phyloP scores from a whole-genome alignment of 495 filamentous ascomycete species.

The Halenospora varia region DNA sequence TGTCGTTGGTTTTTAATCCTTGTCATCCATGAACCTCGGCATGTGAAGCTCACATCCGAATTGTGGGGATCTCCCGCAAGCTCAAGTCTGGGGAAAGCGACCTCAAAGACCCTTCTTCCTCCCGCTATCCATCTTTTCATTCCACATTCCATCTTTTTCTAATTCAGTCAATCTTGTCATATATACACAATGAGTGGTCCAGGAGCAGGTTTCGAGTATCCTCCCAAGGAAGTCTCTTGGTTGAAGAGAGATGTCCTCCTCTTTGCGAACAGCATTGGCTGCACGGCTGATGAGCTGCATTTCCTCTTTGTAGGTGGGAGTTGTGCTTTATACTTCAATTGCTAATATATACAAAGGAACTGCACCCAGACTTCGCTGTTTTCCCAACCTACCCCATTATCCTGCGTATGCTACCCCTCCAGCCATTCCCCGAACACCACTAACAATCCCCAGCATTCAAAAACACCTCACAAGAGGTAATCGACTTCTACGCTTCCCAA shows the following conservation, averaged over 20 bases:
- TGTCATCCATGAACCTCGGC: background rate
- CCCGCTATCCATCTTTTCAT: background rate
- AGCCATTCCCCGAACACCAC: background rate
- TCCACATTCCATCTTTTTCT: background rate
- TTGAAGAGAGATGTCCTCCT: conserved; percentile 80
- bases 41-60: too few relatives aligned
- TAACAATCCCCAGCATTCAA: conserved; percentile 62
- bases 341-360: conserved; percentile 56
- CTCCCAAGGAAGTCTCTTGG: conserved; percentile 69
- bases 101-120: too few relatives aligned
- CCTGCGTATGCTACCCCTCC: conserved; percentile 52
- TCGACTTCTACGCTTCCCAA: conserved; percentile 76
- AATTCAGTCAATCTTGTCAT: too few relatives aligned
- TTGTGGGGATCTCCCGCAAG: too few relatives aligned
- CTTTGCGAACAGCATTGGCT: conserved; percentile 84
- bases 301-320: conserved; percentile 79
- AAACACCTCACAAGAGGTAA: conserved; percentile 68
- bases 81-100: too few relatives aligned
- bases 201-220: conserved; percentile 77
- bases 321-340: too few relatives aligned
- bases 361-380: conserved; percentile 75
- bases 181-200: conserved; percentile 39
- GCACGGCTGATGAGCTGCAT: conserved; percentile 79
- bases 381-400: conserved; percentile 88
- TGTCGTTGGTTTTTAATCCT: too few relatives aligned